These are phyloP conservation scores for Acanthamoeba triangularis DNA, from an alignment of 208 protist genomes.

Conservation along the genomic window DNA sequence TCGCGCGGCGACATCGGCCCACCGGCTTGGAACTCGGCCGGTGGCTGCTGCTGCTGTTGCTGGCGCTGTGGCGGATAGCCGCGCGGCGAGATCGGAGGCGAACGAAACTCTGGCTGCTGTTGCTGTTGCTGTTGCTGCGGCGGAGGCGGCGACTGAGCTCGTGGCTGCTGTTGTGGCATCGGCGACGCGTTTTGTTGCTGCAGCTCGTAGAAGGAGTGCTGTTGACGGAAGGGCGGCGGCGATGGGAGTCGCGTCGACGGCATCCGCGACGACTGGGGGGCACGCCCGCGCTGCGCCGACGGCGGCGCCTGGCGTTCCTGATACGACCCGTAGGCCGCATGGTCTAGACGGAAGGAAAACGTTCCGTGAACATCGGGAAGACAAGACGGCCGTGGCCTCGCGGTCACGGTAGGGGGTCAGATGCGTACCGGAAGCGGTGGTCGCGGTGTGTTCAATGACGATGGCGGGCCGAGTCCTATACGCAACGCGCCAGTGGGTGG, in stretches of 20 bases:
- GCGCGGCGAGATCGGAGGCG: neutral
- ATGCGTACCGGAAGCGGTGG: neutral
- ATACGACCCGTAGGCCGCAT: neutral
- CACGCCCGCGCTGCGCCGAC: neutral
- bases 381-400: neutral
- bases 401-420: neutral
- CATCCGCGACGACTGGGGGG: neutral
- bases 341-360: neutral
- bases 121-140: neutral
- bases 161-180: neutral
- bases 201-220: conserved; percentile 45
- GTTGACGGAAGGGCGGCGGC: conserved; percentile 36
- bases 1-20: neutral
- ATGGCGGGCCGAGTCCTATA: neutral
- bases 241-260: neutral
- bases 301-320: neutral
- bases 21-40: neutral
- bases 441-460: neutral
- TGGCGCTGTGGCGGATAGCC: neutral
- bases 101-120: neutral
- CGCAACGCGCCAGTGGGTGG: neutral
- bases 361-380: neutral
- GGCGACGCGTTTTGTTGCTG: neutral
- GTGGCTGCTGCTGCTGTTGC: neutral
- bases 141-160: neutral